These are phyloP conservation scores for Heterobasidion parviporum DNA, from an alignment of 1,284 basidiomycete species.

Conservation along the genomic window DNA sequence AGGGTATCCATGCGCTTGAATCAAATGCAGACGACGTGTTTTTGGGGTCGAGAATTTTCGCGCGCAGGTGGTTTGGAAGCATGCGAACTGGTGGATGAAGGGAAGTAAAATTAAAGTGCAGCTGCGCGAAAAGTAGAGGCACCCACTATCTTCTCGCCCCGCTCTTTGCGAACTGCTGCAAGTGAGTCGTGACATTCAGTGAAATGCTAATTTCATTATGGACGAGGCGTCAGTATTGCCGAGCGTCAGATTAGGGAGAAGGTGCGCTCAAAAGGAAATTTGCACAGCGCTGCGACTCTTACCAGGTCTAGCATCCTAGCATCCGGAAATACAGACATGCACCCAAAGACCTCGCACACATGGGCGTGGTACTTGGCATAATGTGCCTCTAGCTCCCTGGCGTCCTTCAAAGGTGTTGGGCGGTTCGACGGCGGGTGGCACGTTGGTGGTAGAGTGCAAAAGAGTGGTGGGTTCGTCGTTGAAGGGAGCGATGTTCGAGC, in stretches of 20 bases:
- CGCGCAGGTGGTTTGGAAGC: conserved; percentile 61
- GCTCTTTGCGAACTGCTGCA: conserved; percentile 61
- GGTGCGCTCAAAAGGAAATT: neutral
- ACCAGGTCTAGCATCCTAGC: conserved; percentile 70
- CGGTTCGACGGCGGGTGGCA: conserved; percentile 52
- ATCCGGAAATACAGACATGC: conserved; percentile 83
- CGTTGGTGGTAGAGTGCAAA: conserved; percentile 77
- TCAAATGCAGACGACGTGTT: conserved; percentile 71
- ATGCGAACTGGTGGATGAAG: conserved; percentile 58
- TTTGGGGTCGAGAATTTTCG: conserved; percentile 71
- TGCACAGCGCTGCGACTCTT: conserved; percentile 23
- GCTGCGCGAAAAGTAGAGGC: neutral
- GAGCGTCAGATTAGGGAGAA: too few relatives aligned
- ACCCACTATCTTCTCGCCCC: conserved; percentile 85
- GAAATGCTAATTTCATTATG: conserved; percentile 50
- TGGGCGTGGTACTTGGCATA: conserved; percentile 79
- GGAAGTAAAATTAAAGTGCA: neutral
- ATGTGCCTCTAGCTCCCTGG: conserved; percentile 69
- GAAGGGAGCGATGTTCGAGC: conserved; percentile 7
- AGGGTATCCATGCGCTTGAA: conserved; percentile 75
- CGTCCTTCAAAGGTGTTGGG: conserved; percentile 52
- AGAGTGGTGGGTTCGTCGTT: conserved; percentile 21
- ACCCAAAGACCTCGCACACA: conserved; percentile 63
- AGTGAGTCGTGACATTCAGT: conserved; percentile 85
- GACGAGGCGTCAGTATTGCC: too few relatives aligned